These are phyloP conservation scores for Schwanniomyces pseudopolymorphus DNA, from an alignment of 805 yeast species.

Conservation along the genomic window DNA sequence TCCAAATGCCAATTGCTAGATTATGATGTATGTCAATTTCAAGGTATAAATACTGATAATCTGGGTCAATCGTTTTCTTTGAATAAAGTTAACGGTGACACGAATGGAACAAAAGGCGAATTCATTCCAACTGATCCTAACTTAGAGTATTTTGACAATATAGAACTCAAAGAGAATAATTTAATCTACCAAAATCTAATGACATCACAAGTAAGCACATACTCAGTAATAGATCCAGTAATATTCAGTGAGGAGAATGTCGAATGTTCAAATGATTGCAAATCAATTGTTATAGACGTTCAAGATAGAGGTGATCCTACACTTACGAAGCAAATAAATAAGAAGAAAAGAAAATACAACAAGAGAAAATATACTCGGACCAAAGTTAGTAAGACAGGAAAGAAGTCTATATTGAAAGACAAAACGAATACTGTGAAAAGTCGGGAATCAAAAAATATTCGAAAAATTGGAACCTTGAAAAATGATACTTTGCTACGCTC, in stretches of 20 bases:
- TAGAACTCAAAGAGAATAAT: neutral
- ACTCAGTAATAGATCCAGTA: neutral
- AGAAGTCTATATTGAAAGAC: neutral
- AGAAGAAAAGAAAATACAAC: neutral
- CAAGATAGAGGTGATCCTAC: neutral
- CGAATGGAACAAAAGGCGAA: neutral
- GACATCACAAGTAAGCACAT: neutral
- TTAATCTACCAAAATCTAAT: neutral
- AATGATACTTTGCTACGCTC: neutral
- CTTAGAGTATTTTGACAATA: neutral
- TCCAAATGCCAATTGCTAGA: conserved; percentile 10
- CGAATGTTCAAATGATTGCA: too few species aligned
- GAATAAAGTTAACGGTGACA: neutral
- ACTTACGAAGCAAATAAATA: neutral
- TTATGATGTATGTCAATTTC: conserved; percentile 19
- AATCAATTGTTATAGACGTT: too few species aligned
- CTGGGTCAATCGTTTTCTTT: neutral
- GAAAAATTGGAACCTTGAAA: neutral
- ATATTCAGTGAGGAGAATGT: neutral
- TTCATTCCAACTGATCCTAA: neutral
- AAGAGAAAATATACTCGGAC: neutral
- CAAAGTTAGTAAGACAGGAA: neutral
- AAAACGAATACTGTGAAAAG: neutral
- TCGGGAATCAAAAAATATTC: neutral
- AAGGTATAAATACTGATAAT: neutral